These are phyloP conservation scores for Diaporthe batatas DNA, from an alignment of 2,329 filamentous ascomycete genomes.

Conservation along the genomic window DNA sequence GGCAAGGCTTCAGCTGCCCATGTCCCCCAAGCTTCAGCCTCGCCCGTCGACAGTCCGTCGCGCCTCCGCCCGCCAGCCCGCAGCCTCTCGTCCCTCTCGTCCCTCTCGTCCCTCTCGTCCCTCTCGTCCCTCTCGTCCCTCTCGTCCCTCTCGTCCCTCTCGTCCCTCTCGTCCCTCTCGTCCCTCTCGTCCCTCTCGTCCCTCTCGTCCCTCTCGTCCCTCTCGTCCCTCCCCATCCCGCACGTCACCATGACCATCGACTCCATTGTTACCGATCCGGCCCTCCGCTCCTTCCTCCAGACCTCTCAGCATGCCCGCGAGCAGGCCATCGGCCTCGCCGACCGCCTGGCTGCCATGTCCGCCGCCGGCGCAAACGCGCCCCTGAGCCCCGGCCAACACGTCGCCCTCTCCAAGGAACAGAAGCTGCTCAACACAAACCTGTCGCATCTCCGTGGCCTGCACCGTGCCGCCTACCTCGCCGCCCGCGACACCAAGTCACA, in stretches of 20 bases:
- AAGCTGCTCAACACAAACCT: slow-evolving; percentile 85
- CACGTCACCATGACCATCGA: slow-evolving; percentile 63
- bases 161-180: slow-evolving; percentile 5
- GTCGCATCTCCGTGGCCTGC: slow-evolving; percentile 83
- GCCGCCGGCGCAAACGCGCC: slow-evolving; percentile 48
- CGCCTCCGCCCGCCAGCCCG: not conserved
- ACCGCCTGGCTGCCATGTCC: slow-evolving; percentile 62
- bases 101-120: slow-evolving; percentile 19
- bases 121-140: slow-evolving; percentile 25
- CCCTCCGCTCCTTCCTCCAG: slow-evolving; percentile 76
- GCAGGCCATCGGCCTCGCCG: slow-evolving; percentile 77
- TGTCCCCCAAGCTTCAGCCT: slow-evolving; percentile 14
- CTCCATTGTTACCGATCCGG: slow-evolving; percentile 73
- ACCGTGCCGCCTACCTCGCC: slow-evolving; percentile 83
- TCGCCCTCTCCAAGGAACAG: slow-evolving; percentile 79
- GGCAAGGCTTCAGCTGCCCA: not conserved
- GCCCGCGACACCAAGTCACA: slow-evolving; percentile 87
- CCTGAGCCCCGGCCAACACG: slow-evolving; percentile 62
- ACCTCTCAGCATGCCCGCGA: slow-evolving; percentile 80
- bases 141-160: slow-evolving; percentile 16
- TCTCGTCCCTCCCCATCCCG: slow-evolving; percentile 17
- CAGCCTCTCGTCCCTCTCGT: slow-evolving; percentile 1
- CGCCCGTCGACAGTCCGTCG: not conserved
- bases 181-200: slow-evolving; percentile 2
- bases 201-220: slow-evolving; percentile 11